A percentile compares a stretch with the other conserved stretches of the same genome.
Conservation (phyloP, 2,329 filamentous ascomycete genomes). For the Cladosporium cucumerinum region DNA sequence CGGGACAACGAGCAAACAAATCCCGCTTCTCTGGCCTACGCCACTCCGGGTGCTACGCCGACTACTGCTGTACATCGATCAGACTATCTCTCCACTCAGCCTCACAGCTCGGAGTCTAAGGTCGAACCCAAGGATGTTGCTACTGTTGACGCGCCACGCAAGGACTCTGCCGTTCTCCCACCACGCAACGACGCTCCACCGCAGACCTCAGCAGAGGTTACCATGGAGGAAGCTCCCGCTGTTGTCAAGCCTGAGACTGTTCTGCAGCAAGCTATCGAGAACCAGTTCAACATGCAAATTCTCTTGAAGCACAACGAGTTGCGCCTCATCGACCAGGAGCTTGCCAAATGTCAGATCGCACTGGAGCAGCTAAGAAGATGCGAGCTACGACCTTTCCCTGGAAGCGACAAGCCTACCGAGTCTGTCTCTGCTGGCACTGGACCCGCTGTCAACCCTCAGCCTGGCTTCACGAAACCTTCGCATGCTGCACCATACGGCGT, state of each 20-base stretch:
- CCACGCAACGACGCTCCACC: not conserved
- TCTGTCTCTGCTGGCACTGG: constrained; percentile 73
- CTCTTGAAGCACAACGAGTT: constrained; percentile 92
- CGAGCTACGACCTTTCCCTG: constrained; percentile 85
- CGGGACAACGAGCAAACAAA: constrained; percentile 13
- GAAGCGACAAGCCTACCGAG: constrained; percentile 62
- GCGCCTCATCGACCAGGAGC: constrained; percentile 89
- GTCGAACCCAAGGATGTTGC: constrained; percentile 6
- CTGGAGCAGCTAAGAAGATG: constrained; percentile 92
- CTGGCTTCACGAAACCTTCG: constrained; percentile 64
- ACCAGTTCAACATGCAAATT: constrained; percentile 88
- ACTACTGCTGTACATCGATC: constrained; percentile 8
- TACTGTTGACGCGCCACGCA: not conserved
- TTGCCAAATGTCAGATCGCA: constrained; percentile 90
- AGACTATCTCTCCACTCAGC: constrained; percentile 14
- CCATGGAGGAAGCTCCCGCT: constrained; percentile 19
- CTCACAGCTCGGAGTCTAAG: not conserved
- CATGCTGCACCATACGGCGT: constrained; percentile 89
- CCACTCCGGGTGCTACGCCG: constrained; percentile 13
- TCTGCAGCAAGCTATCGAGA: constrained; percentile 71
- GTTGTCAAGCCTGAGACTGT: constrained; percentile 11
- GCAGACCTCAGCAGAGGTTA: not conserved
- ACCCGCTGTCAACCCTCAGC: constrained; percentile 59
- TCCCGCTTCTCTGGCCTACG: constrained; percentile 12
- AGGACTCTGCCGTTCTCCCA: constrained; percentile 11